Conservation (phyloP, 352 stramenopile species). For the Globisporangium camurandrum region DNA sequence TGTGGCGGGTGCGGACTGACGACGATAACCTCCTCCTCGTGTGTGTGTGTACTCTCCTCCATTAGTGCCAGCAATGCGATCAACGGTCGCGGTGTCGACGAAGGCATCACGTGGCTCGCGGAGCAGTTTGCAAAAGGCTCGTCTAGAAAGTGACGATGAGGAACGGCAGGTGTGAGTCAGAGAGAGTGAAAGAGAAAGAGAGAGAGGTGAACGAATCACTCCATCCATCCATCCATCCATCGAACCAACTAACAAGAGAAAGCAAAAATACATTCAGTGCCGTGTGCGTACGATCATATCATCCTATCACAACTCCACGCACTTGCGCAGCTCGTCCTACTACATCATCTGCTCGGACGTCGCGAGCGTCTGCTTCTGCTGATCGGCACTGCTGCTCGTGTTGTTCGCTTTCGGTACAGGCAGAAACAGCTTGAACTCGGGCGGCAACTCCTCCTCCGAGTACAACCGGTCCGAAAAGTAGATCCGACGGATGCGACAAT, state of each 20-base stretch:
- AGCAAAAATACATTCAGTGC: background rate
- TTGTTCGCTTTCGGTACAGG: slow-evolving; percentile 88
- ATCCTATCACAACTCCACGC: background rate
- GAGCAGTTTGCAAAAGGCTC: slow-evolving; percentile 64
- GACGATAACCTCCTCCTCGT: too few relatives aligned
- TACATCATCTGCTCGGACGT: slow-evolving; percentile 38
- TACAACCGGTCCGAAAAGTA: slow-evolving; percentile 98
- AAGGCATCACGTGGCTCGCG: slow-evolving; percentile 78
- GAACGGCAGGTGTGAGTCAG: too few relatives aligned
- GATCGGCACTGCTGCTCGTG: slow-evolving; percentile 20
- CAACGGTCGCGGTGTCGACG: slow-evolving; percentile 66
- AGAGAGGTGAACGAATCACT: too few relatives aligned
- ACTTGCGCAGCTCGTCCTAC: background rate
- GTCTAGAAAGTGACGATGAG: slow-evolving; percentile 44
- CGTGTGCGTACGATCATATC: background rate
- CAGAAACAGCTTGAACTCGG: slow-evolving; percentile 97
- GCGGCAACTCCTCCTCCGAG: slow-evolving; percentile 94
- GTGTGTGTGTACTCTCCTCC: too few relatives aligned
- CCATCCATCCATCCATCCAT: too few relatives aligned
- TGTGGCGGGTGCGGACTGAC: background rate
- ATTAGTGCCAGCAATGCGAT: slow-evolving; percentile 82
- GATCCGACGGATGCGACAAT: slow-evolving; percentile 95
- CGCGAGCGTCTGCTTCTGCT: slow-evolving; percentile 32
- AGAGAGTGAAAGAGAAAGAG: too few relatives aligned
- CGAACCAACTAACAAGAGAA: too few relatives aligned